Evolutionary conservation across 169 alveolate genomes (phyloP).

Genomic region (Hammondia hammondi): DNA sequence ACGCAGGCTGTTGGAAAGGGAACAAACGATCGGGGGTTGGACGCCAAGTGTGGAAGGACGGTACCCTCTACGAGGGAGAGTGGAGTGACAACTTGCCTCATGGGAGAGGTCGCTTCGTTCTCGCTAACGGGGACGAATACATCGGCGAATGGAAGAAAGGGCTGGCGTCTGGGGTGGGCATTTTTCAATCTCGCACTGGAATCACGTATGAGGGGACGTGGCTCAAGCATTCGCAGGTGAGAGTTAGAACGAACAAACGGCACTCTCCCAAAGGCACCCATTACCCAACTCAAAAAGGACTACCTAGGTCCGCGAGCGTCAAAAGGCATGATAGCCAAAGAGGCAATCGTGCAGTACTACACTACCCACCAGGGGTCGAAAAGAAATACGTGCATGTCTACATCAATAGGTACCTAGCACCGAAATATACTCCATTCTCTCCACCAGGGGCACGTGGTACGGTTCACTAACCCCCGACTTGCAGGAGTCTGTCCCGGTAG

Average conservation of each 20-base stretch:
- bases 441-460: too few species aligned
- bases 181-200: slow-evolving; percentile 72
- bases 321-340: too few species aligned
- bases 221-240: slow-evolving; percentile 28
- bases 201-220: slow-evolving; percentile 78
- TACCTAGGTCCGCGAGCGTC: too few species aligned
- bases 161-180: slow-evolving; percentile 78
- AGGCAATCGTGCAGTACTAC: too few species aligned
- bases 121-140: slow-evolving; percentile 70
- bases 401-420: too few species aligned
- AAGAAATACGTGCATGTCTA: too few species aligned
- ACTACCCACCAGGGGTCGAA: too few species aligned
- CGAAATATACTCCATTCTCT: too few species aligned
- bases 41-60: slow-evolving; percentile 80
- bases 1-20: slow-evolving; percentile 76
- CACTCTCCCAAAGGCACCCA: too few species aligned
- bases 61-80: slow-evolving; percentile 76
- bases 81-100: neutral
- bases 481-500: too few species aligned
- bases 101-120: slow-evolving; percentile 58
- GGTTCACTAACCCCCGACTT: too few species aligned
- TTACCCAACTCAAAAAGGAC: too few species aligned
- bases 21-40: slow-evolving; percentile 83
- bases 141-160: slow-evolving; percentile 77
- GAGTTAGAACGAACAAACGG: neutral